Percentiles rank a stretch among this genome's conserved stretches.
Conservation (phyloP, 176 grass and related monocot genomes). For the Oryza glaberrima region DNA sequence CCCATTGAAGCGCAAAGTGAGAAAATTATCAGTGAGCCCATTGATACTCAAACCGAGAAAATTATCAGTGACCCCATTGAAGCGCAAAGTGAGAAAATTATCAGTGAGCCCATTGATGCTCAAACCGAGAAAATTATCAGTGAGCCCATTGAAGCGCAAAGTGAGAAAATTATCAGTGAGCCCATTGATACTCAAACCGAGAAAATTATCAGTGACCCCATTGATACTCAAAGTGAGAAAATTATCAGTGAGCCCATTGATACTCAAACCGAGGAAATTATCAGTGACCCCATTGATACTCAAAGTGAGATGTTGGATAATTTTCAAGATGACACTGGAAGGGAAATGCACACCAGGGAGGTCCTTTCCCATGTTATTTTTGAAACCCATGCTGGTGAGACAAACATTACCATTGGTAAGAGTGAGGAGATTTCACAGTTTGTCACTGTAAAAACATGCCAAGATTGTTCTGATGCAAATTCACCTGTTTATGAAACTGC, state of each 20-base stretch:
- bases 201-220: conserved; percentile 20
- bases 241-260: conserved; percentile 27
- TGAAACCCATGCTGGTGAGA: conserved; percentile 44
- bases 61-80: conserved; percentile 27
- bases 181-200: not conserved
- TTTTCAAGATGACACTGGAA: conserved; percentile 29
- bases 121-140: not conserved
- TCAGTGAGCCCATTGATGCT: conserved; percentile 21
- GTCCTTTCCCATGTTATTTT: conserved; percentile 46
- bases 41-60: no score
- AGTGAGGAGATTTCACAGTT: conserved; percentile 37
- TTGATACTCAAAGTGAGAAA: conserved; percentile 17
- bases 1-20: no score
- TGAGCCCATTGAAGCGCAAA: conserved; percentile 29
- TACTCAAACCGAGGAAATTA: not conserved
- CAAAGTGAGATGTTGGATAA: conserved; percentile 29
- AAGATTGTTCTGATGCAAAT: conserved; percentile 27
- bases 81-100: conserved; percentile 24
- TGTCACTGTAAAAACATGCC: conserved; percentile 22
- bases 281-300: conserved; percentile 20
- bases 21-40: no score
- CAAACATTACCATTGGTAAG: conserved; percentile 29
- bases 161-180: conserved; percentile 22
- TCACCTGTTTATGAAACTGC: conserved; percentile 19
- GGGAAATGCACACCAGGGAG: conserved; percentile 39